Base-by-base conservation (phyloP, 164 flowering plant species). In the Chimonanthus salicifolius region DNA sequence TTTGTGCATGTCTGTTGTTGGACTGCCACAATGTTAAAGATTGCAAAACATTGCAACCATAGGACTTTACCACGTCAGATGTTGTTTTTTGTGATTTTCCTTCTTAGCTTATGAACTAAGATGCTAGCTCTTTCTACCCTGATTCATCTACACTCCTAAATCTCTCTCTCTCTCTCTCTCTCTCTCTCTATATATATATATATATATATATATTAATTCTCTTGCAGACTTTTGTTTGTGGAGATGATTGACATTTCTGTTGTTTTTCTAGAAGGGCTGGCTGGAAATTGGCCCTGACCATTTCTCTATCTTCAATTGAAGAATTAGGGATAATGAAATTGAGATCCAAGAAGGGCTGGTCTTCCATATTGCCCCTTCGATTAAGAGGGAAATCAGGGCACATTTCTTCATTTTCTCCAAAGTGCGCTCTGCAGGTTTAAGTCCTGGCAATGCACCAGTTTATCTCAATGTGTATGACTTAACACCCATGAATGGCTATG, bases 381-480 rank as follows among this genome's bases (percentile, higher is more conserved):
- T 74, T 88, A 74, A 85, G 80, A 74, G 85, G 82, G 62, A 90
- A 92, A 77, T 85, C 97, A 43, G 86, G 87, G 77, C 88, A 10
- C 87, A 88, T 47, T 92, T 92, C 78, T 87, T 93, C 82, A 62
- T 92, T 73, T 88, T 94, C 81, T 82, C 94, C 3, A 91, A 90
- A 79, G 84, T 82, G 63, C 90, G 88, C 74, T 83, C 96, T 21
- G 84, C 85, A 62, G 73, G 80, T 73, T 78, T 75, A 73, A 86
- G 82, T 80, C 86, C 90, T 47, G 92, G 92, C 44, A 83, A 74
- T 64, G 69, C 93, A 13, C 97, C 97, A 18, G 99, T 95, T 62
- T 90, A 90, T 84, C 94, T 95, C 69, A 95, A 95, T 77, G 97
- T 95, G 8, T 95, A 95, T 82, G 99, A 93, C 83, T 82, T 95